Evolutionary conservation across 768 basidiomycete genomes (phyloP), one percentile per base, ranked within the genome.

Genomic region (Collybia sordida): DNA sequence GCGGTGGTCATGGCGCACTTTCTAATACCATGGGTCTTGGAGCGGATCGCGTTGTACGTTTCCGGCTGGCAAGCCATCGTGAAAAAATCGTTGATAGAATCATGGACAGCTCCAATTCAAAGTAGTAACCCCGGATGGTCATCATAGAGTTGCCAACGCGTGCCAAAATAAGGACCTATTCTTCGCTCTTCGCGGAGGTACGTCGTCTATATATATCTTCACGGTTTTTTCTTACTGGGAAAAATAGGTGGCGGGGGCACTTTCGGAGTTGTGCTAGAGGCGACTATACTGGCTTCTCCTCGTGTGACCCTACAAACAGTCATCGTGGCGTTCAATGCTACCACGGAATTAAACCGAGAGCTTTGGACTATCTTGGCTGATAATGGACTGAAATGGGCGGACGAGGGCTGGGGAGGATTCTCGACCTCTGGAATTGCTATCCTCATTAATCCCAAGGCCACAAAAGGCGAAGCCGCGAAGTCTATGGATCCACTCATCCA

Each of bases 121-220:
- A 51, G 63, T 82, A 3, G 80, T 82, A 5, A 81, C 79, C 1
- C 78, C 81, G 0, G 77, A 80, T 57, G 81, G 81, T 0, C 50
- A 64, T 21, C 64, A 64, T 53, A 70, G 75, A 23, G 69, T 67
- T 1, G 79, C 66, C 3, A 82, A 79, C 60, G 70, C 66, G 11
- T 77, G 75, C 41, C 72, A 80, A 56, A 77, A 81, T 50, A 50
- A 67, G 47, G 80, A 82, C 61, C 68, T 82, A 0, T 82, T 80
- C 64, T 83, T 72, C 50, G 81, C 80, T 14, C 70, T 83, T 28
- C 71, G 74, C 25, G 75, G 75, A 44, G 75, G 74, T 71, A 44
- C n/a, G 56, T 47, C 7, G n/a, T n/a, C 19, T 12, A 6, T 12
- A 11, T 45, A 36, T 34, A 25, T 23, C 12, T 27, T 39, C n/a